Percentiles rank a stretch among this genome's conserved stretches.
Conservation (phyloP, 1,284 basidiomycete genomes). For the Fistulinella cinereoalba region DNA sequence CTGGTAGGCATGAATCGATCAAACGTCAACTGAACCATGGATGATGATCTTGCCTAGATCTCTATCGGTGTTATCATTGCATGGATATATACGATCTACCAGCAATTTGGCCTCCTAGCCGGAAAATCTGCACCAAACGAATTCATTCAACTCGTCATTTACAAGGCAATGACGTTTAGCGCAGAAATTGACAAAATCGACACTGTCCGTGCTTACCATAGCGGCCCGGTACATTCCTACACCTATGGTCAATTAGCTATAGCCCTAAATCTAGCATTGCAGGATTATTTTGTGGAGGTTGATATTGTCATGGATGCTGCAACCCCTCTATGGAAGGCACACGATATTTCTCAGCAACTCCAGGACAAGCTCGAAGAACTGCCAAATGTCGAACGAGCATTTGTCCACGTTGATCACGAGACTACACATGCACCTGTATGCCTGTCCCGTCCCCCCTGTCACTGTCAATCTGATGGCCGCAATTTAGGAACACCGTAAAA, state of each 20-base stretch:
- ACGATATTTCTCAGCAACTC: conserved; percentile 88
- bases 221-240: conserved; percentile 54
- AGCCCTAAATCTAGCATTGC: background rate
- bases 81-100: conserved; percentile 76
- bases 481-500: conserved; percentile 35
- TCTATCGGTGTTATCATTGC: conserved; percentile 77
- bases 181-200: conserved; percentile 85
- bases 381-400: conserved; percentile 88
- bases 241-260: background rate
- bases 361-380: conserved; percentile 94
- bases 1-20: conserved; percentile 47
- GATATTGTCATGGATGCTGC: conserved; percentile 92
- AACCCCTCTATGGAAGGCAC: conserved; percentile 88
- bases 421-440: conserved; percentile 78
- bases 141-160: conserved; percentile 87
- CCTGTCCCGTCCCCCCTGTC: conserved; percentile 6
- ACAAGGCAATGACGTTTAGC: conserved; percentile 89
- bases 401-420: conserved; percentile 94
- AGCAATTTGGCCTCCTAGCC: conserved; percentile 84
- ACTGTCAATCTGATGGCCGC: background rate
- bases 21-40: conserved; percentile 1
- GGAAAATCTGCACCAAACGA: conserved; percentile 91
- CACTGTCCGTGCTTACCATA: conserved; percentile 86
- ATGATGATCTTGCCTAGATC: conserved; percentile 48
- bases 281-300: conserved; percentile 91